Evolutionary conservation across 2,329 filamentous ascomycete species (phyloP).

Genomic region (Sarocladium brachiariae): DNA sequence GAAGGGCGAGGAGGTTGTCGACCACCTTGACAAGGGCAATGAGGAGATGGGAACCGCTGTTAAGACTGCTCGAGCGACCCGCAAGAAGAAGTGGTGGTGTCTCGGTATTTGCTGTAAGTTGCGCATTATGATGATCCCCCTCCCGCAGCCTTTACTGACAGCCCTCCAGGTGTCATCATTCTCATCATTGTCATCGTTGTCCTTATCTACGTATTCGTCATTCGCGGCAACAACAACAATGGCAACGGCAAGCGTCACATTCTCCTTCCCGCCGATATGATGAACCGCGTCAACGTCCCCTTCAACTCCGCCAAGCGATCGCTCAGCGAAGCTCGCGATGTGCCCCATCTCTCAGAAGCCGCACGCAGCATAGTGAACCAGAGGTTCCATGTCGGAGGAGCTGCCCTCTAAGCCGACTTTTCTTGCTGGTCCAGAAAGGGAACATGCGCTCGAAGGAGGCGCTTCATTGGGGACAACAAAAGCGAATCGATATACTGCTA

Average conservation of each 20-base stretch:
- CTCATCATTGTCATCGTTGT: slow-evolving; percentile 46
- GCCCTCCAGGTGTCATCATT: slow-evolving; percentile 18
- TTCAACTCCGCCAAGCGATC: slow-evolving; percentile 11
- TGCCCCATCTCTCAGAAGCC: neutral
- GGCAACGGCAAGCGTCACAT: slow-evolving; percentile 23
- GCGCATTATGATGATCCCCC: neutral
- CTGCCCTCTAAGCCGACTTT: neutral
- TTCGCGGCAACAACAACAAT: slow-evolving; percentile 23
- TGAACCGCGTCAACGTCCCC: slow-evolving; percentile 15
- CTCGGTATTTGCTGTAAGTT: slow-evolving; percentile 61
- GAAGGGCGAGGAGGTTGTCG: slow-evolving; percentile 77
- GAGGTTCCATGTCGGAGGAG: neutral
- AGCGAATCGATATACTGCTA: slow-evolving; percentile 8
- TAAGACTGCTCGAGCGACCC: slow-evolving; percentile 68
- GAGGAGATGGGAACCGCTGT: slow-evolving; percentile 77
- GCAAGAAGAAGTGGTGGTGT: slow-evolving; percentile 97
- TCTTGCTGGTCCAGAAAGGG: slow-evolving; percentile 1
- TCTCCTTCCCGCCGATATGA: slow-evolving; percentile 12
- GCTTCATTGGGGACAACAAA: neutral
- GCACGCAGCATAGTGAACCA: slow-evolving; percentile 1
- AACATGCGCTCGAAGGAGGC: neutral
- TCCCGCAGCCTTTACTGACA: neutral
- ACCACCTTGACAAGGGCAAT: slow-evolving; percentile 80
- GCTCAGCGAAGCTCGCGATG: neutral
- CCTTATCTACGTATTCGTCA: slow-evolving; percentile 40